These are phyloP conservation scores for Naganishia vishniacii DNA, from an alignment of 768 basidiomycete genomes.

Conservation along the genomic window DNA sequence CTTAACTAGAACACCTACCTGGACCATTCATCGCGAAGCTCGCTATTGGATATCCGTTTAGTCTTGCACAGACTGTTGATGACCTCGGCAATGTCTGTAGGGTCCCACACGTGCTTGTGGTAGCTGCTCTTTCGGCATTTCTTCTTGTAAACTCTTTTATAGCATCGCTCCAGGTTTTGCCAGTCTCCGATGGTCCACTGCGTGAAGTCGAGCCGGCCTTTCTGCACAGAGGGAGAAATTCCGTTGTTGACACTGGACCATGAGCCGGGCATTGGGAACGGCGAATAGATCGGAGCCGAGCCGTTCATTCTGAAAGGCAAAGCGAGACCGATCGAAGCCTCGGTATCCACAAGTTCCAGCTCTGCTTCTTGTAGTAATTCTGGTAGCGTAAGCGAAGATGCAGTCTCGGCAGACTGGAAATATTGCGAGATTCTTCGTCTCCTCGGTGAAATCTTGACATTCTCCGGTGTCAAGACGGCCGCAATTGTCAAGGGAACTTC, in stretches of 20 bases:
- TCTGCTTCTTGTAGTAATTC: constrained; percentile 18
- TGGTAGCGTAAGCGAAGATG: constrained; percentile 5
- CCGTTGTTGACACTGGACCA: background rate
- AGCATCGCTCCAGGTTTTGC: constrained; percentile 12
- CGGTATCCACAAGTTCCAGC: constrained; percentile 11
- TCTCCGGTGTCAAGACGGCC: background rate
- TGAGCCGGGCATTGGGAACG: constrained; percentile 13
- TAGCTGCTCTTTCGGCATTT: background rate
- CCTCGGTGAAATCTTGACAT: background rate
- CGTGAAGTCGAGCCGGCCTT: background rate
- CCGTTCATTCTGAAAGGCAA: background rate
- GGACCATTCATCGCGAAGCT: constrained; percentile 11
- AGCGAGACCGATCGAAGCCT: background rate
- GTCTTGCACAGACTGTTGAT: constrained; percentile 5
- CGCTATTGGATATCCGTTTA: background rate
- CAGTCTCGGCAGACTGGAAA: constrained; percentile 4
- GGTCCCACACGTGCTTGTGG: background rate
- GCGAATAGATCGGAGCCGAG: background rate
- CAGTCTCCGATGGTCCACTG: constrained; percentile 9
- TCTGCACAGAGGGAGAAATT: background rate
- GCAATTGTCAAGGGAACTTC: no score
- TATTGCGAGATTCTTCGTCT: constrained; percentile 10
- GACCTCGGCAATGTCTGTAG: constrained; percentile 1
- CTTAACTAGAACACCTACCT: background rate
- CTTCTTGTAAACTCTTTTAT: constrained; percentile 7